These are phyloP conservation scores for Phytophthora syringae DNA, from an alignment of 352 stramenopile genomes.

Conservation along the genomic window DNA sequence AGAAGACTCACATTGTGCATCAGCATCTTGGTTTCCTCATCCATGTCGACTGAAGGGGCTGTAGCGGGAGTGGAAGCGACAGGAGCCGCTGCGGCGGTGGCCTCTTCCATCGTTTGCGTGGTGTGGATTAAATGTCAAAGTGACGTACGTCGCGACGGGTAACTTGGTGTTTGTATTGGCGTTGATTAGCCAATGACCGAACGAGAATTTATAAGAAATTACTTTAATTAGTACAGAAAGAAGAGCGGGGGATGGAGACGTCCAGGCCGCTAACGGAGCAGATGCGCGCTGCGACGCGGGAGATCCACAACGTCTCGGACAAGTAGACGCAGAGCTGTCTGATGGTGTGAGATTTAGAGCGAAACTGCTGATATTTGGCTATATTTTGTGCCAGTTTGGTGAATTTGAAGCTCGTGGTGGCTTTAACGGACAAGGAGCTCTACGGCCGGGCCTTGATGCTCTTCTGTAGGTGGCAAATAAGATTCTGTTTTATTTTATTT, in stretches of 20 bases:
- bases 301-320: slow-evolving; percentile 60
- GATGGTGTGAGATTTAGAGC: background rate
- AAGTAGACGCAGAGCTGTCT: slow-evolving; percentile 37
- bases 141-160: slow-evolving; percentile 21
- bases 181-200: slow-evolving; percentile 12
- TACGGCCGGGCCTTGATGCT: slow-evolving; percentile 72
- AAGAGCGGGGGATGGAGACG: slow-evolving; percentile 8
- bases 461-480: slow-evolving; percentile 58
- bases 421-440: slow-evolving; percentile 66
- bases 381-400: slow-evolving; percentile 45
- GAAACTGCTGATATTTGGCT: background rate
- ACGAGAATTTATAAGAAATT: slow-evolving; percentile 6
- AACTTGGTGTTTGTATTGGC: slow-evolving; percentile 9
- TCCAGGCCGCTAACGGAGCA: slow-evolving; percentile 45
- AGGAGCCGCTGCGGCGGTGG: background rate
- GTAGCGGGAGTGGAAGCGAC: background rate
- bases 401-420: slow-evolving; percentile 73
- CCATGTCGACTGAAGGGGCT: slow-evolving; percentile 12
- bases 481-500: background rate
- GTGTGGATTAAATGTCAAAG: slow-evolving; percentile 6
- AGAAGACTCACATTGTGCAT: slow-evolving; percentile 38
- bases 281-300: slow-evolving; percentile 56
- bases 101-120: slow-evolving; percentile 9
- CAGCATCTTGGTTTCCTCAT: slow-evolving; percentile 41
- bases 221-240: background rate